Evolutionary conservation across 257 asterid species (phyloP), one percentile per base, ranked within the genome.

Genomic region (Primulina tabacum): DNA sequence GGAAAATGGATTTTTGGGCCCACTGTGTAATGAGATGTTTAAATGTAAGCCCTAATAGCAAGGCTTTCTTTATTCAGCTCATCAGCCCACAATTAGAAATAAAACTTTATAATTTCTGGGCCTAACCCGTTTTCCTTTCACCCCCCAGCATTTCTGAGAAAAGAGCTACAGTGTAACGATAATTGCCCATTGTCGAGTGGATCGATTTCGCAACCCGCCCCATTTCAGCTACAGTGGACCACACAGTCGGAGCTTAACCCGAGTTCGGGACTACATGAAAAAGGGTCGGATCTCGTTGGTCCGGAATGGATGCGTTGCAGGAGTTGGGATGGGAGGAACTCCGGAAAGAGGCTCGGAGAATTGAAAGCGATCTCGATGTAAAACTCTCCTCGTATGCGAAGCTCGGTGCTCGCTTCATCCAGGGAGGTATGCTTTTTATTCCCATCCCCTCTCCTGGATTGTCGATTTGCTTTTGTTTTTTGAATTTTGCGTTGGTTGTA

Each of bases 261-360:
- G 56, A 16, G 6, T 4, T 1, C 8, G 20, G 2, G 20, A 4
- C 20, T 50, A 26, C 5, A 18, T 17, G 16, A 21, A 8, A 68
- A 67, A 73, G 74, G 77, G 76, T 79, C 69, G 81, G 82, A 77
- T 72, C 79, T 59, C 47, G 20, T 65, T 72, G 84, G 72, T 75
- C 78, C 73, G 60, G 24, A 58, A 88, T 88, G 92, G 97, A 89
- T 34, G 76, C 72, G 73, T 58, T 86, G 83, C 94, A 89, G 90
- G 99, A 94, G 76, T 83, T 89, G 64, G 99, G 99, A 24, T 94
- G 99, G 99, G 96, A 94, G 81, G 97, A 94, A 84, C 92, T 94
- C 80, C 90, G 97, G 47, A 87, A 82, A 79, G 99, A 91, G 67
- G 99, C 96, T 64, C 88, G 97, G 60, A 90, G 90, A 81, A 80